Conservation (phyloP, 2,329 filamentous ascomycete genomes). For the Xylariaceae sp. region DNA sequence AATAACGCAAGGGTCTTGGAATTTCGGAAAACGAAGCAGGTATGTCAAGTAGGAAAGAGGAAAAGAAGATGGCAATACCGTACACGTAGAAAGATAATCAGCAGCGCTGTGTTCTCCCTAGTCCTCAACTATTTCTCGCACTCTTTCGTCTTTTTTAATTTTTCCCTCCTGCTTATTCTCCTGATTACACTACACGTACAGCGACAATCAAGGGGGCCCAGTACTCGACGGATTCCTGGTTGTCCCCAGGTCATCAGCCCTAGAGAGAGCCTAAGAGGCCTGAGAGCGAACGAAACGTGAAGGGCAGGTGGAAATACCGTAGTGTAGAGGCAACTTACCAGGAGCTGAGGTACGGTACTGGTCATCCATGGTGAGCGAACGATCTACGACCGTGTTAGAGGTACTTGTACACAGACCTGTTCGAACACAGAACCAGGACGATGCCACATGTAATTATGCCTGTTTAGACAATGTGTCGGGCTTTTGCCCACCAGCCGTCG, state of each 20-base stretch:
- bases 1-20: conserved; percentile 10
- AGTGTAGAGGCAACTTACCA: conserved; percentile 1
- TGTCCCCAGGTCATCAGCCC: background rate
- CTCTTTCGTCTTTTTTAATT: too few species aligned
- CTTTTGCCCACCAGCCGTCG: conserved; percentile 36
- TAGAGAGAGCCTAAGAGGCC: background rate
- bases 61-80: too few species aligned
- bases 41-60: too few species aligned
- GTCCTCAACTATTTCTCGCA: too few species aligned
- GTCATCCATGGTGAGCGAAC: conserved; percentile 2
- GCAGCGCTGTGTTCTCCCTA: too few species aligned
- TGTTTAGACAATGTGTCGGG: conserved; percentile 33
- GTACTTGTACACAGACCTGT: conserved; percentile 18
- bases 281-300: background rate
- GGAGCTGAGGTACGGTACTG: background rate
- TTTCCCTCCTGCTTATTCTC: too few species aligned
- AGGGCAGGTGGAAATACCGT: background rate
- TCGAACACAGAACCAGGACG: conserved; percentile 18
- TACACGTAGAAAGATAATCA: too few species aligned
- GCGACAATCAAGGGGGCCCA: too few species aligned
- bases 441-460: conserved; percentile 26
- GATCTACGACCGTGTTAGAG: background rate
- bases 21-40: conserved; percentile 21
- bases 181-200: too few species aligned
- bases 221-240: too few species aligned